Percentiles rank a stretch among this genome's conserved stretches.
Conservation (phyloP, 176 grass and related monocot genomes). For the Luzula sylvatica region DNA sequence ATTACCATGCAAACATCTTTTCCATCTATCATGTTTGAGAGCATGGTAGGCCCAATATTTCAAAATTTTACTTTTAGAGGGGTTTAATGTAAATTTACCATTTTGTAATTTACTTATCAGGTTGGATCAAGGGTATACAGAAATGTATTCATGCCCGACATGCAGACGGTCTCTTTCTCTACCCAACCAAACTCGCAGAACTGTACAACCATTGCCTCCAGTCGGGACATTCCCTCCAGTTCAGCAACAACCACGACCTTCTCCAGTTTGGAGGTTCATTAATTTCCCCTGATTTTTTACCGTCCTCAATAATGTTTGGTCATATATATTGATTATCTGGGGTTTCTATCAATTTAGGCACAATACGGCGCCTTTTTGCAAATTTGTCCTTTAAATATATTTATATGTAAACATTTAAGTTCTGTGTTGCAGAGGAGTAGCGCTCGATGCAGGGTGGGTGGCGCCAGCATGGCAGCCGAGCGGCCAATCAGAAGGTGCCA, state of each 20-base stretch:
- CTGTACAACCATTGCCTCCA: conserved; percentile 49
- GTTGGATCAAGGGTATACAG: conserved; percentile 91
- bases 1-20: conserved; percentile 87
- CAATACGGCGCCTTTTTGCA: not conserved
- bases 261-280: conserved; percentile 71
- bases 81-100: not conserved
- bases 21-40: conserved; percentile 92
- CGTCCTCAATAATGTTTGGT: not conserved
- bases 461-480: conserved; percentile 46
- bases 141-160: conserved; percentile 91
- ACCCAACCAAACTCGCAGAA: conserved; percentile 40
- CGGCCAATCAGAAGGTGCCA: conserved; percentile 46
- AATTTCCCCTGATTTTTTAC: conserved; percentile 3
- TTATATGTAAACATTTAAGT: not conserved
- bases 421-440: conserved; percentile 41
- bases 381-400: not conserved
- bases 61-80: not conserved
- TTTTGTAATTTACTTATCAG: conserved; percentile 31
- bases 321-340: not conserved
- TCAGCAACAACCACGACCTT: conserved; percentile 54
- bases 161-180: conserved; percentile 80
- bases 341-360: not conserved
- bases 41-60: conserved; percentile 59
- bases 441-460: conserved; percentile 66
- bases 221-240: conserved; percentile 41